A percentile compares a stretch with the other conserved stretches of the same genome.
These are phyloP conservation scores for Candida xyloterini DNA, from an alignment of 805 yeast species.

Conservation along the genomic window DNA sequence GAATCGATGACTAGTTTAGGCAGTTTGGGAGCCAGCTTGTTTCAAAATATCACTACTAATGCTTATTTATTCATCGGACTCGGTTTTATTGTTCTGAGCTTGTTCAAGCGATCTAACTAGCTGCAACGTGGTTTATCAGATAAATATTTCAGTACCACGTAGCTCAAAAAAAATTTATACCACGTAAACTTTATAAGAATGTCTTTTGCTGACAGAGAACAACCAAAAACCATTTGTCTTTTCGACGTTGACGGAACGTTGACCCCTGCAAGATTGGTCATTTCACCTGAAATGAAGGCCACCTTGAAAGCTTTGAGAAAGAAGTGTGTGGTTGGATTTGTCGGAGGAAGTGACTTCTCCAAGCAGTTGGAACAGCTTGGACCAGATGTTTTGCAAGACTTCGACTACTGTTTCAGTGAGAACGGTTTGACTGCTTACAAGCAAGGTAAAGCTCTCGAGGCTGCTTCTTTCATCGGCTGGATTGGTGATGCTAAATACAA, in stretches of 20 bases:
- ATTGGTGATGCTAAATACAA: conserved; percentile 94
- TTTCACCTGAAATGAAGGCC: conserved; percentile 74
- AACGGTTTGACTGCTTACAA: conserved; percentile 98
- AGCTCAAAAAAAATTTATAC: conserved; percentile 3
- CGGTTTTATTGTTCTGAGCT: conserved; percentile 1
- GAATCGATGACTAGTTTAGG: conserved; percentile 3
- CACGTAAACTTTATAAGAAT: conserved; percentile 15
- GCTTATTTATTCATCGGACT: conserved; percentile 2
- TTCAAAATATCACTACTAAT: conserved; percentile 5
- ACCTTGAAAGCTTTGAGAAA: conserved; percentile 73
- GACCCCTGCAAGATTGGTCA: conserved; percentile 83
- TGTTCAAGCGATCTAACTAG: background rate
- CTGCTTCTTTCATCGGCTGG: conserved; percentile 94
- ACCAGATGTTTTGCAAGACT: conserved; percentile 65
- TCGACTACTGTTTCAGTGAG: conserved; percentile 96
- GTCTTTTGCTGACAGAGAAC: conserved; percentile 65
- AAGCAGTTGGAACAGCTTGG: conserved; percentile 98
- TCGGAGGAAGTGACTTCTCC: conserved; percentile 93
- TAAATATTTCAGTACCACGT: conserved; percentile 5
- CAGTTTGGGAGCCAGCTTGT: conserved; percentile 1
- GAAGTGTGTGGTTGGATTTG: conserved; percentile 94
- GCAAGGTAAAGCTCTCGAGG: conserved; percentile 79
- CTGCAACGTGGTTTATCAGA: background rate
- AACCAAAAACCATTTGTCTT: conserved; percentile 83
- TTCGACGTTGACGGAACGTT: conserved; percentile 98